phyloP scores from a whole-genome alignment of 2,329 filamentous ascomycete species.

The Fusarium sp. region DNA sequence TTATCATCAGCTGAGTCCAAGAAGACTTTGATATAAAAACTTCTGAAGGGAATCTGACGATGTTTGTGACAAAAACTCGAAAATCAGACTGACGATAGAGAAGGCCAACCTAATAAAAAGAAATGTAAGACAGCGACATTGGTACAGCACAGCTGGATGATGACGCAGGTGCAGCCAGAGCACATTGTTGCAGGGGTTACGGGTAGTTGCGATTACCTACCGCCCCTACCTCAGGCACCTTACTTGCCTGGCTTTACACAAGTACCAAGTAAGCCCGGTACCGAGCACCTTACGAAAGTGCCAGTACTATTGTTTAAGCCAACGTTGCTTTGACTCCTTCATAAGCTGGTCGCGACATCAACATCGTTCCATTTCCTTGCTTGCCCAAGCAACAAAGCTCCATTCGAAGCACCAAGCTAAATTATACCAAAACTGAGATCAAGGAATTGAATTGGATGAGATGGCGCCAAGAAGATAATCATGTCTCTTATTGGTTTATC shows the following conservation, averaged over 20 bases:
- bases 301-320: not conserved
- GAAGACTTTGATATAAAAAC: not conserved
- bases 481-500: conserved; percentile 23
- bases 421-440: conserved; percentile 27
- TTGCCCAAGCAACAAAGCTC: conserved; percentile 12
- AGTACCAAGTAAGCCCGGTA: not conserved
- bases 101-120: conserved; percentile 11
- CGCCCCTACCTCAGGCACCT: too few species aligned
- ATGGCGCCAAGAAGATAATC: conserved; percentile 25
- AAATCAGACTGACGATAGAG: not conserved
- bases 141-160: conserved; percentile 8
- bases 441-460: conserved; percentile 24
- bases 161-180: conserved; percentile 38
- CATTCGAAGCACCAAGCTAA: conserved; percentile 19
- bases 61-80: conserved; percentile 11
- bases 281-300: not conserved
- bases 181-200: conserved; percentile 16
- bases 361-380: conserved; percentile 1
- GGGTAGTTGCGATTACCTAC: not conserved
- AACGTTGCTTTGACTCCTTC: conserved; percentile 1
- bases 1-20: not conserved
- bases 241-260: not conserved
- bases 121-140: conserved; percentile 10
- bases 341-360: conserved; percentile 1
- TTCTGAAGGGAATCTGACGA: not conserved